Base-by-base conservation (phyloP, 441 rosid genomes). In the Mallotus repandus region DNA sequence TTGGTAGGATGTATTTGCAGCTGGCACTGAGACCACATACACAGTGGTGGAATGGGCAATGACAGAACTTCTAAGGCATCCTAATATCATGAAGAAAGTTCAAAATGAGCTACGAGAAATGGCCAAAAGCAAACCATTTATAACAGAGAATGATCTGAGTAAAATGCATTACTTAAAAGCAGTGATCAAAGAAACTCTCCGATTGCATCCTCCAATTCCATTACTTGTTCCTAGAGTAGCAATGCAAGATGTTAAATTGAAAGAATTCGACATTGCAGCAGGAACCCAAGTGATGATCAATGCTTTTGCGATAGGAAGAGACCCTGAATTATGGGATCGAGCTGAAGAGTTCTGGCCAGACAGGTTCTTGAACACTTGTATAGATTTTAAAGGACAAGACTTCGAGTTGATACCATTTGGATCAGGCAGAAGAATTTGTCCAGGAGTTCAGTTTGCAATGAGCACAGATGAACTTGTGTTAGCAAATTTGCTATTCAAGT, bases 191-290 rank as follows among this genome's bases (percentile, higher is more conserved):
- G 89, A 86, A 70, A 83, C 88, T 32, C 73, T 86, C 16, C 81
- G 91, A 11, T 63, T 88, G 68, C 87, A 86, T 38, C 90, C 86
- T n/a, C 78, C 78, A 29, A 60, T 64, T 14, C 90, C 89, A 9
- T 68, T 84, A 19, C 59, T 88, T 1, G 64, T 83, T 22, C 83
- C 88, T 22, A 82, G 86, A 25, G 71, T 80, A 52, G 46, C 88
- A 54, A 77, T 82, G 52, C 21, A 77, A 54, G 86, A 79, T 49
- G 69, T 82, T 50, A 80, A 68, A 32, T 62, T 84, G 38, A 65
- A 76, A 7, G 85, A 84, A 3, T 83, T 73, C 50, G 77, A 80
- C 25, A 74, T 89, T 50, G 59, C 41, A 18, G 84, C 86, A 0
- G 71, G 81, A 9, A 89, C 89, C 18, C 22, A 76, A 66, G 77